Percentiles rank a stretch among this genome's conserved stretches.
Conservation (phyloP, 192 early-diverging fungal genomes). For the Coemansia sp. region DNA sequence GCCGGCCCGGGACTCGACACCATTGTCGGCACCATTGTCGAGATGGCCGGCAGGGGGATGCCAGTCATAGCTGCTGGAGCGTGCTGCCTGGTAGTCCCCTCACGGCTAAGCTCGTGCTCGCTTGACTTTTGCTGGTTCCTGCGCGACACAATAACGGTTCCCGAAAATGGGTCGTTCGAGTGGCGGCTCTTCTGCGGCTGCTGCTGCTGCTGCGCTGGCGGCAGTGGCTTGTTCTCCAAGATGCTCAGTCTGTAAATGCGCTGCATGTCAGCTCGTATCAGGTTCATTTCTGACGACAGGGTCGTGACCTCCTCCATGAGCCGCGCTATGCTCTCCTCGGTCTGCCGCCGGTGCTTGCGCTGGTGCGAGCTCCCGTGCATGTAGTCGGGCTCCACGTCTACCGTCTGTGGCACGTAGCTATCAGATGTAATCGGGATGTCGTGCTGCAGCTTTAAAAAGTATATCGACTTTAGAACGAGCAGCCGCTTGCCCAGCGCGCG, state of each 20-base stretch:
- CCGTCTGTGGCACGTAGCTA: constrained; percentile 82
- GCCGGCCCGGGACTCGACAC: constrained; percentile 38
- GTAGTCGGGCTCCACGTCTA: constrained; percentile 56
- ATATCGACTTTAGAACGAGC: constrained; percentile 88
- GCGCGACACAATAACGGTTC: constrained; percentile 29
- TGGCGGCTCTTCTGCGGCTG: not conserved
- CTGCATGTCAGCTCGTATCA: constrained; percentile 50
- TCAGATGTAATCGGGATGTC: constrained; percentile 78
- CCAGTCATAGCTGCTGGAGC: constrained; percentile 3
- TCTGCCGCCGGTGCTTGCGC: constrained; percentile 50
- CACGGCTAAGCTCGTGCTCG: constrained; percentile 37
- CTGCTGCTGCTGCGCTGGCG: constrained; percentile 30
- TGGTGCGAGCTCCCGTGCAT: constrained; percentile 44
- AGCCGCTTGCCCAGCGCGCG: constrained; percentile 85
- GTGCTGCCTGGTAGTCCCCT: constrained; percentile 19
- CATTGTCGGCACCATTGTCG: constrained; percentile 23
- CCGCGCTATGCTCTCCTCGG: constrained; percentile 42
- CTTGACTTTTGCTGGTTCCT: constrained; percentile 12
- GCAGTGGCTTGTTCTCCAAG: constrained; percentile 55
- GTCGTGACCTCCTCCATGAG: constrained; percentile 49
- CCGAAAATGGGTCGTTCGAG: constrained; percentile 36
- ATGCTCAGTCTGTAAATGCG: constrained; percentile 51
- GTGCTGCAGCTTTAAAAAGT: constrained; percentile 78
- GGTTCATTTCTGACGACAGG: constrained; percentile 42
- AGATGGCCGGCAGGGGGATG: constrained; percentile 7